Percentiles rank a stretch among this genome's conserved stretches.
These are phyloP conservation scores for Pseudogymnoascus sp. DNA, from an alignment of 2,329 filamentous ascomycete species.

Conservation along the genomic window DNA sequence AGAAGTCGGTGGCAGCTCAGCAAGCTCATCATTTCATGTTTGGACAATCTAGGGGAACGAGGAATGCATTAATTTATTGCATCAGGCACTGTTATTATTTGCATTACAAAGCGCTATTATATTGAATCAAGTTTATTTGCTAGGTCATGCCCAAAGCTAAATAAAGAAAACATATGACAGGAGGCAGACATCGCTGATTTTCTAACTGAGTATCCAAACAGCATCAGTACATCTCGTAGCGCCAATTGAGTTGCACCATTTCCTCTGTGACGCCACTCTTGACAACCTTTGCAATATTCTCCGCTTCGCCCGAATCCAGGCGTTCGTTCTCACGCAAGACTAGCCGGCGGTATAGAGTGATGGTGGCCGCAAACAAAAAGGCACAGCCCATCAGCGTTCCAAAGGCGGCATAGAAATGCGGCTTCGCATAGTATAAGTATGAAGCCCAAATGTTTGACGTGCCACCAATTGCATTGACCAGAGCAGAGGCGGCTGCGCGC, in stretches of 20 bases:
- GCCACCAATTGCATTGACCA: constrained; percentile 36
- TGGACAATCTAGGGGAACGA: constrained; percentile 24
- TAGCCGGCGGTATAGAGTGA: constrained; percentile 36
- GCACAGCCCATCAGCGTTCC: constrained; percentile 34
- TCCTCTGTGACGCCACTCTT: constrained; percentile 39
- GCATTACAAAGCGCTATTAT: constrained; percentile 7
- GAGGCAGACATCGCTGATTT: background rate
- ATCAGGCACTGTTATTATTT: constrained; percentile 2
- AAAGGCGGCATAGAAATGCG: constrained; percentile 39
- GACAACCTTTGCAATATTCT: constrained; percentile 34
- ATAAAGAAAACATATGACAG: background rate
- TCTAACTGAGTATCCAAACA: constrained; percentile 3
- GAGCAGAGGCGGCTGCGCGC: constrained; percentile 36
- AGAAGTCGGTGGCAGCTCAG: constrained; percentile 30
- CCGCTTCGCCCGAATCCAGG: constrained; percentile 34
- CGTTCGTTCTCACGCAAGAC: constrained; percentile 36
- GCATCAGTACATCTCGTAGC: constrained; percentile 39
- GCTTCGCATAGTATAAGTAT: constrained; percentile 33
- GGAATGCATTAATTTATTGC: background rate
- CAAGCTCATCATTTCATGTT: constrained; percentile 30
- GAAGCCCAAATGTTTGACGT: constrained; percentile 33
- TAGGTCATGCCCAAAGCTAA: background rate
- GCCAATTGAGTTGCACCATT: constrained; percentile 38
- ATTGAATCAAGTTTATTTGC: background rate
- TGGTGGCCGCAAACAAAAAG: constrained; percentile 30